A percentile compares a stretch with the other conserved stretches of the same genome.
These are phyloP conservation scores for Ochetophila trinervis DNA, from an alignment of 306 rosid species.

Conservation along the genomic window DNA sequence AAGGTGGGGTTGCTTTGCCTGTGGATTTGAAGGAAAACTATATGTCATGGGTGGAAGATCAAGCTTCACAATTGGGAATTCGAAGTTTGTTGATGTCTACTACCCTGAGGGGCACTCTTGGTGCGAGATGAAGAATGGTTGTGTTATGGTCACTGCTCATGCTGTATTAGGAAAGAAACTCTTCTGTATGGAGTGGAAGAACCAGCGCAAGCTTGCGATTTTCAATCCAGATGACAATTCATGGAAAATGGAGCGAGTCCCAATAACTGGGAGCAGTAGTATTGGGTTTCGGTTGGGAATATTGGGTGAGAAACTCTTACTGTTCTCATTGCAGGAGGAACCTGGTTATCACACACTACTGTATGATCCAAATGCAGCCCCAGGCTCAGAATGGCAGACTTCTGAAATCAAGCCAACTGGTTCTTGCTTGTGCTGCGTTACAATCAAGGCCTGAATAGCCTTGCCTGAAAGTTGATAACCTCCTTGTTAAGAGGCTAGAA, in stretches of 20 bases:
- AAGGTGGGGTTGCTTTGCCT: slow-evolving; percentile 89
- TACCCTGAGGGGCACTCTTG: slow-evolving; percentile 59
- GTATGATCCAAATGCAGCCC: slow-evolving; percentile 82
- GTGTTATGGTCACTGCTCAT: slow-evolving; percentile 95
- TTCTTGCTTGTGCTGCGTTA: slow-evolving; percentile 76
- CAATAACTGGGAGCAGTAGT: slow-evolving; percentile 77
- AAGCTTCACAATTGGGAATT: slow-evolving; percentile 84
- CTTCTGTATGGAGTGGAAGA: slow-evolving; percentile 97
- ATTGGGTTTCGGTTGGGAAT: slow-evolving; percentile 76
- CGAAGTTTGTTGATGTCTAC: slow-evolving; percentile 83
- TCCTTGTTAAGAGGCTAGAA: neutral
- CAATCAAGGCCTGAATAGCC: slow-evolving; percentile 59
- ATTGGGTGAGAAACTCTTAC: slow-evolving; percentile 60
- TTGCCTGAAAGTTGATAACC: slow-evolving; percentile 12
- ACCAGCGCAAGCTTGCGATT: slow-evolving; percentile 78
- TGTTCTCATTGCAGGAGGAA: slow-evolving; percentile 57
- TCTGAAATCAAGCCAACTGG: slow-evolving; percentile 71
- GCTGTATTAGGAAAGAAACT: slow-evolving; percentile 75
- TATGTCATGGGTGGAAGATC: slow-evolving; percentile 99
- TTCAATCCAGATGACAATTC: slow-evolving; percentile 67
- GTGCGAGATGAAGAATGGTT: slow-evolving; percentile 93
- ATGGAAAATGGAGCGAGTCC: slow-evolving; percentile 77
- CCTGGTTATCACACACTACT: slow-evolving; percentile 60
- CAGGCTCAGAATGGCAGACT: slow-evolving; percentile 83
- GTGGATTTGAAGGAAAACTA: slow-evolving; percentile 84